Evolutionary conservation across 2,329 filamentous ascomycete genomes (phyloP).

Genomic region (Trichophyton mentagrophytes): DNA sequence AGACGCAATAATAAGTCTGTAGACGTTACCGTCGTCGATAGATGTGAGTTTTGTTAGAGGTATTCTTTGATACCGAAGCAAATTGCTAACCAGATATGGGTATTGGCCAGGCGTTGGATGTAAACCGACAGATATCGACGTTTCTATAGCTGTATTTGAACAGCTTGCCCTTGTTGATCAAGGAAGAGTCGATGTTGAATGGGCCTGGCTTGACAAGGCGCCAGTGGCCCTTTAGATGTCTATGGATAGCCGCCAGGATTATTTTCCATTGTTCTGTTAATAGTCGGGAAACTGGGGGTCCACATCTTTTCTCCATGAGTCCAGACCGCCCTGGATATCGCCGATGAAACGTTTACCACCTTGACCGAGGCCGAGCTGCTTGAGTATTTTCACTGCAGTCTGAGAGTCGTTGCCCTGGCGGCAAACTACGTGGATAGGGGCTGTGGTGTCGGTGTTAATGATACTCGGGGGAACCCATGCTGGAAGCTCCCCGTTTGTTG

Average conservation of each 20-base stretch:
- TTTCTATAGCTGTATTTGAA: conserved; percentile 37
- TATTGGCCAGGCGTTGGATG: conserved; percentile 33
- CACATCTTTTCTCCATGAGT: conserved; percentile 32
- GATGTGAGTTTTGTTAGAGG: conserved; percentile 35
- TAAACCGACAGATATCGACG: conserved; percentile 38
- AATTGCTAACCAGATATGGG: conserved; percentile 9
- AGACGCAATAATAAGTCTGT: conserved; percentile 42
- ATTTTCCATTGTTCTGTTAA: conserved; percentile 12
- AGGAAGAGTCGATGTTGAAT: conserved; percentile 38
- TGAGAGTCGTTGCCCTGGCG: conserved; percentile 40
- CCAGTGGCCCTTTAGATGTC: conserved; percentile 15
- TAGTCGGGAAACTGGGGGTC: conserved; percentile 33
- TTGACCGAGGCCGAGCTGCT: conserved; percentile 26
- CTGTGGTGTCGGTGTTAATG: conserved; percentile 5
- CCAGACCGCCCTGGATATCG: conserved; percentile 32
- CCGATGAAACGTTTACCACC: conserved; percentile 25
- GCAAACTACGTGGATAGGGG: conserved; percentile 34
- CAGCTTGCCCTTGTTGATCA: conserved; percentile 34
- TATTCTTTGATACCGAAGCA: neutral
- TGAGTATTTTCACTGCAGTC: conserved; percentile 31
- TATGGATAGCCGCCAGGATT: no score
- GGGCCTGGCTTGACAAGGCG: conserved; percentile 38
- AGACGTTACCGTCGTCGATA: conserved; percentile 55
- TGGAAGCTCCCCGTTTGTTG: neutral
- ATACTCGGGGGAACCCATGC: neutral